These are phyloP conservation scores for Serendipita sp. DNA, from an alignment of 768 basidiomycete species.

Conservation along the genomic window DNA sequence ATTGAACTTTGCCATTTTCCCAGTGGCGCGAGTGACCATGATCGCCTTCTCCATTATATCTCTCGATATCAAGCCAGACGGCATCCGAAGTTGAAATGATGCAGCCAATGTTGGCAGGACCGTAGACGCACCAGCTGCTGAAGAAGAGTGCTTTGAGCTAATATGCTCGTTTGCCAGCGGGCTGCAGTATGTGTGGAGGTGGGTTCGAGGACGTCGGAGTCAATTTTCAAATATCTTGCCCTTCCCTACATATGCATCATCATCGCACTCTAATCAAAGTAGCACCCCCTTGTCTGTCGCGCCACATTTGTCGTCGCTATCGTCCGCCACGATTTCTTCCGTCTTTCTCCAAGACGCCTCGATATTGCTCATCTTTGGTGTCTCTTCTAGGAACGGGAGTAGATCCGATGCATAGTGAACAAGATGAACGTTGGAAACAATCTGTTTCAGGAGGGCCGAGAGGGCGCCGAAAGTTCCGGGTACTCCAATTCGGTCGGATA, in stretches of 20 bases:
- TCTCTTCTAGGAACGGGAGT: constrained; percentile 58
- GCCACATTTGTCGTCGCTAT: constrained; percentile 42
- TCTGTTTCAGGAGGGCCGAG: constrained; percentile 59
- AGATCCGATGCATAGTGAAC: constrained; percentile 76
- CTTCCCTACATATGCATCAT: constrained; percentile 14
- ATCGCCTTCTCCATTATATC: constrained; percentile 13
- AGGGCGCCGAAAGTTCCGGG: constrained; percentile 57
- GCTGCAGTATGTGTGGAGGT: background rate
- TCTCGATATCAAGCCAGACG: constrained; percentile 19
- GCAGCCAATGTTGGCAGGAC: constrained; percentile 13
- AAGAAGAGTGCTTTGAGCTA: constrained; percentile 10
- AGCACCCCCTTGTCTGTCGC: background rate
- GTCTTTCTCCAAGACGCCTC: constrained; percentile 62
- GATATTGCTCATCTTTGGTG: constrained; percentile 46
- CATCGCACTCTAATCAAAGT: constrained; percentile 36
- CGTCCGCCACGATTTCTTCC: constrained; percentile 37
- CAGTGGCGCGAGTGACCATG: background rate
- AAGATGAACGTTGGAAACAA: constrained; percentile 63
- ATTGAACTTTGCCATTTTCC: constrained; percentile 31
- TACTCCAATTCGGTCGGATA: constrained; percentile 67
- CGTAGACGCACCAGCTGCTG: constrained; percentile 16
- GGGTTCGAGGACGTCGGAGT: background rate
- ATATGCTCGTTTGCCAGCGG: background rate
- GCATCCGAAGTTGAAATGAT: constrained; percentile 19
- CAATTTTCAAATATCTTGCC: background rate